Base-by-base conservation (phyloP, 2,329 filamentous ascomycete genomes). In the Colletotrichum horii region DNA sequence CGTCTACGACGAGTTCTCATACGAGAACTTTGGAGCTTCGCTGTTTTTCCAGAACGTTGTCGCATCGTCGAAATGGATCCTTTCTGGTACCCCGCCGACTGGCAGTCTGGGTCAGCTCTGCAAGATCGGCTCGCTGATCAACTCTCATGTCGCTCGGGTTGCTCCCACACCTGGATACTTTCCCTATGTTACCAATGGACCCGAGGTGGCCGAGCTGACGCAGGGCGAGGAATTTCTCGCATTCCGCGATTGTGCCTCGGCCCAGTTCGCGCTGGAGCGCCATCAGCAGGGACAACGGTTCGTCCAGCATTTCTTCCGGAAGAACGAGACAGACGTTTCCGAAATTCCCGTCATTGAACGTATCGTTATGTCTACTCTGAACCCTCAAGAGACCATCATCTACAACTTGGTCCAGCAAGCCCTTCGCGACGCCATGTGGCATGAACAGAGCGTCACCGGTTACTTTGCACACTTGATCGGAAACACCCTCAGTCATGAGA, bases 1-100 rank as follows among this genome's bases (percentile, higher is more conserved):
- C 14, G 80, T 88, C 12, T 84, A 84, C 77, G 87, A 88, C 71
- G 87, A 88, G 74, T 87, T 85, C 76, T 86, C 86, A 0, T 88
- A 87, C 71, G 78, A 82, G 48, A 82, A 85, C 28, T 73, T 74
- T 5, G 32, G 74, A 4, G 79, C 83, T 4, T 76, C 79, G 0
- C 77, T 82, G 9, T 87, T 88, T 76, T 78, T 87, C 26, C 76
- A 77, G 22, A 79, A 82, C 11, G 78, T 78, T 8, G 67, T 80
- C 1, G 82, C 86, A 6, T 76, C 75, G 26, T 80, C 83, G 11
- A 87, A 86, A 67, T 88, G 86, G 86, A 80, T 87, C 36, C 79
- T 88, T 3, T 88, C 86, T 0, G 87, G 84, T 2, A 88, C 87
- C 0, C 86, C 86, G 0, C 84, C 84, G 2, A 80, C 85, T 1